Conservation (phyloP, 768 basidiomycete species). For the Sarcodon sp. region DNA sequence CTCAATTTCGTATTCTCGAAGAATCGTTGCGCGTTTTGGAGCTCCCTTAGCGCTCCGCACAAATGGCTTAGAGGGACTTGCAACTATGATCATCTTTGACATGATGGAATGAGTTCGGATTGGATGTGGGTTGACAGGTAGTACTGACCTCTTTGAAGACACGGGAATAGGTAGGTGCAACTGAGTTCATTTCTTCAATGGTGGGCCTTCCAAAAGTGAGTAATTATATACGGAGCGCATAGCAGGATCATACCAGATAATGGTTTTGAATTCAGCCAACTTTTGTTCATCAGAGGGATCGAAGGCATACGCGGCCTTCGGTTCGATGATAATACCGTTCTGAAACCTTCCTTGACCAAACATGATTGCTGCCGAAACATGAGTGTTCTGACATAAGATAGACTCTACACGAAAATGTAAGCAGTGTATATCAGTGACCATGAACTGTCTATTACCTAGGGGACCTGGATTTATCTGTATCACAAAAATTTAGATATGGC, state of each 20-base stretch:
- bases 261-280: background rate
- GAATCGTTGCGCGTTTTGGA: conserved; percentile 20
- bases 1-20: conserved; percentile 24
- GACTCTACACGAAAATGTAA: background rate
- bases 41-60: conserved; percentile 28
- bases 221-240: background rate
- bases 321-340: conserved; percentile 3
- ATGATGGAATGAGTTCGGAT: background rate
- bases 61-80: conserved; percentile 27
- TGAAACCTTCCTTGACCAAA: conserved; percentile 6
- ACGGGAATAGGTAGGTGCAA: conserved; percentile 15
- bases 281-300: background rate
- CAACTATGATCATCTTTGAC: conserved; percentile 28
- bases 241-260: background rate
- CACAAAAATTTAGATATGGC: background rate
- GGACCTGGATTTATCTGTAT: background rate
- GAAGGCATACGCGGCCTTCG: background rate
- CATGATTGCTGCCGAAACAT: background rate
- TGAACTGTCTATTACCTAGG: background rate
- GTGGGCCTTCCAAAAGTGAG: conserved; percentile 13
- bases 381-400: background rate
- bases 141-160: conserved; percentile 15
- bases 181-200: conserved; percentile 12
- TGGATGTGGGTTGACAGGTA: too few relatives aligned
- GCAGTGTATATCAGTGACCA: background rate